phyloP scores from a whole-genome alignment of 2,329 filamentous ascomycete species.

The Trichophaea hybrida region DNA sequence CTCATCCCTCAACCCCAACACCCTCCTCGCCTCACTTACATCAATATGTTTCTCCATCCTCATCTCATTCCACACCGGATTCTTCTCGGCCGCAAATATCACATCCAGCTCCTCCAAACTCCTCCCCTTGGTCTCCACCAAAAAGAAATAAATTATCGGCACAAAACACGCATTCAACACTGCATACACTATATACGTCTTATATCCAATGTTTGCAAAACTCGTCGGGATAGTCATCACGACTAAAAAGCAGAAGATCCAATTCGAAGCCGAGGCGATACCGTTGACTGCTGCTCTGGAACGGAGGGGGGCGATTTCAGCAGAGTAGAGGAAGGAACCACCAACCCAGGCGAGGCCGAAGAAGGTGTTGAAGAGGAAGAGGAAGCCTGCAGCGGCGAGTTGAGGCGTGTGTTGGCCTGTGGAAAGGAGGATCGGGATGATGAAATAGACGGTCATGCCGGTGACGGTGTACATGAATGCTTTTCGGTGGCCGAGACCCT shows the following conservation, averaged over 20 bases:
- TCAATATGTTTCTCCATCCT: slow-evolving; percentile 2
- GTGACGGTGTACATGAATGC: slow-evolving; percentile 57
- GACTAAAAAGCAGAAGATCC: slow-evolving; percentile 27
- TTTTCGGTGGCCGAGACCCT: slow-evolving; percentile 51
- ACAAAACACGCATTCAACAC: slow-evolving; percentile 31
- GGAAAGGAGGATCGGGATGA: slow-evolving; percentile 37
- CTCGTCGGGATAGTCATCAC: slow-evolving; percentile 28
- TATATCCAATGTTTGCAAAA: slow-evolving; percentile 27
- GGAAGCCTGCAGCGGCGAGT: slow-evolving; percentile 41
- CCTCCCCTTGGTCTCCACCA: slow-evolving; percentile 34
- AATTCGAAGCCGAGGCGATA: slow-evolving; percentile 43
- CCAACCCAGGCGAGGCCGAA: slow-evolving; percentile 53
- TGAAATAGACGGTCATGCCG: slow-evolving; percentile 52
- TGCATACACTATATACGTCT: slow-evolving; percentile 33
- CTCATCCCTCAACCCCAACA: neutral
- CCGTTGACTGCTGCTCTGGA: slow-evolving; percentile 43
- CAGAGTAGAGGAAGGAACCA: slow-evolving; percentile 48
- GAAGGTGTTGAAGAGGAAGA: slow-evolving; percentile 56
- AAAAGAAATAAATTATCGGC: slow-evolving; percentile 29
- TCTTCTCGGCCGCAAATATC: slow-evolving; percentile 37
- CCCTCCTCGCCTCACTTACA: slow-evolving; percentile 2
- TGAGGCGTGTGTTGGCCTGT: slow-evolving; percentile 27
- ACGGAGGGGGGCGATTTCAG: slow-evolving; percentile 41
- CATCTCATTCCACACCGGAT: neutral
- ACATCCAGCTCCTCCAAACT: slow-evolving; percentile 53